These are phyloP conservation scores for Phytophthora ohioensis DNA, from an alignment of 352 stramenopile species.

Conservation along the genomic window DNA sequence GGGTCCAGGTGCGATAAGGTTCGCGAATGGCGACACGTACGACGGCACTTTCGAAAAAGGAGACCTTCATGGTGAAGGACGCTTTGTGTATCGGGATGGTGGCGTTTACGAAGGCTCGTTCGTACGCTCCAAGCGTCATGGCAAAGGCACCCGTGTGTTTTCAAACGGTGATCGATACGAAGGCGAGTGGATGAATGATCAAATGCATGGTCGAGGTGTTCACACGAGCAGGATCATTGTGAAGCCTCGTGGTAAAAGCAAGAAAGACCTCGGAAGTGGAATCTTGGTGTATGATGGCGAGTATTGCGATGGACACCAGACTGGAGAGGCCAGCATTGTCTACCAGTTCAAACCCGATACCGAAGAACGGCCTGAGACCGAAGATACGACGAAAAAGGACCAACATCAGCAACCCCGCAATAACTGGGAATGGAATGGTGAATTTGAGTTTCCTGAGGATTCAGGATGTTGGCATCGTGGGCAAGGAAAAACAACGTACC, in stretches of 20 bases:
- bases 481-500: slow-evolving; percentile 63
- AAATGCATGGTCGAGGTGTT: slow-evolving; percentile 65
- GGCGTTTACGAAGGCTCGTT: slow-evolving; percentile 69
- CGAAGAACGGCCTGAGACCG: slow-evolving; percentile 8
- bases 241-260: slow-evolving; percentile 14
- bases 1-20: slow-evolving; percentile 65
- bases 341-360: slow-evolving; percentile 46
- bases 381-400: not conserved
- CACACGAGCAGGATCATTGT: slow-evolving; percentile 38
- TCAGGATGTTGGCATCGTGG: slow-evolving; percentile 70
- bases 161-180: slow-evolving; percentile 61
- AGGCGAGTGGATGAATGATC: slow-evolving; percentile 62
- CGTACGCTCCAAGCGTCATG: slow-evolving; percentile 57
- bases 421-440: slow-evolving; percentile 51
- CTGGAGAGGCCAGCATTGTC: slow-evolving; percentile 48
- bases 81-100: slow-evolving; percentile 55
- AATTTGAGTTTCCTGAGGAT: slow-evolving; percentile 75
- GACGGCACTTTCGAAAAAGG: slow-evolving; percentile 66
- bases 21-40: slow-evolving; percentile 74
- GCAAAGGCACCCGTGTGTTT: slow-evolving; percentile 58
- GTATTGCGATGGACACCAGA: slow-evolving; percentile 59
- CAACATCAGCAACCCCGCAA: not conserved
- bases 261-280: slow-evolving; percentile 6
- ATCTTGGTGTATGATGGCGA: slow-evolving; percentile 58
- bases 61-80: slow-evolving; percentile 57